These are phyloP conservation scores for Aspergillus avenaceus DNA, from an alignment of 495 filamentous ascomycete species.

Conservation along the genomic window DNA sequence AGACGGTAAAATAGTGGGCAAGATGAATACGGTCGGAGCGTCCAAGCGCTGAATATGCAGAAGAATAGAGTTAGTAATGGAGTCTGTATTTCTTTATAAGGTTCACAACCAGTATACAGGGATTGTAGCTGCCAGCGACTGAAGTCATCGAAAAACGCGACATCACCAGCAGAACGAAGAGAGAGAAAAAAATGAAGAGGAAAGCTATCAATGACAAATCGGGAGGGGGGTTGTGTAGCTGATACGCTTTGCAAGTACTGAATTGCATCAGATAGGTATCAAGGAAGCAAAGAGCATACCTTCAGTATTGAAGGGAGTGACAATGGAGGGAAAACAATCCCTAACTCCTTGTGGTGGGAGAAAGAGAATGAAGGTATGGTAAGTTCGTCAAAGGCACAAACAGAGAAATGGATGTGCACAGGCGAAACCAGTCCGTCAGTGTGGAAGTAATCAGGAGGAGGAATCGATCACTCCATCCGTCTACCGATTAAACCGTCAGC, in stretches of 20 bases:
- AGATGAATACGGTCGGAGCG: slow-evolving; percentile 25
- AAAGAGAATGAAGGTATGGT: not conserved
- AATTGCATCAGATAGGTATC: not conserved
- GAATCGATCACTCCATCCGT: not conserved
- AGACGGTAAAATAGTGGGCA: slow-evolving; percentile 4
- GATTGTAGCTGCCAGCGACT: not conserved
- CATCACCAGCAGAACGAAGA: not conserved
- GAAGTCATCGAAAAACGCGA: not conserved
- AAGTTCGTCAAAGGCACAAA: slow-evolving; percentile 7
- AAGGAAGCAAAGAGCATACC: slow-evolving; percentile 13
- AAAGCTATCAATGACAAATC: not conserved
- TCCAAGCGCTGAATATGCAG: slow-evolving; percentile 27
- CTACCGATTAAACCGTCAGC: not conserved
- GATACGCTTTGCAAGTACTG: not conserved
- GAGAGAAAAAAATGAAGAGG: not conserved
- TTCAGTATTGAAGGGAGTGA: slow-evolving; percentile 25
- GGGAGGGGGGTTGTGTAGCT: not conserved
- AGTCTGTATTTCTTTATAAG: not conserved
- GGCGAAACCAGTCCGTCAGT: slow-evolving; percentile 16
- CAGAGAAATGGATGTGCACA: slow-evolving; percentile 7
- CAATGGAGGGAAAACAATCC: slow-evolving; percentile 16
- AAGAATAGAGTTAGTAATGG: slow-evolving; percentile 21
- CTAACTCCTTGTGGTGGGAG: slow-evolving; percentile 1
- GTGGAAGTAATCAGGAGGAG: slow-evolving; percentile 3
- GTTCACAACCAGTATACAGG: not conserved